Percentiles rank a stretch among this genome's conserved stretches.
Conservation (phyloP, 2,329 filamentous ascomycete species). For the Lachnum nothofagi region DNA sequence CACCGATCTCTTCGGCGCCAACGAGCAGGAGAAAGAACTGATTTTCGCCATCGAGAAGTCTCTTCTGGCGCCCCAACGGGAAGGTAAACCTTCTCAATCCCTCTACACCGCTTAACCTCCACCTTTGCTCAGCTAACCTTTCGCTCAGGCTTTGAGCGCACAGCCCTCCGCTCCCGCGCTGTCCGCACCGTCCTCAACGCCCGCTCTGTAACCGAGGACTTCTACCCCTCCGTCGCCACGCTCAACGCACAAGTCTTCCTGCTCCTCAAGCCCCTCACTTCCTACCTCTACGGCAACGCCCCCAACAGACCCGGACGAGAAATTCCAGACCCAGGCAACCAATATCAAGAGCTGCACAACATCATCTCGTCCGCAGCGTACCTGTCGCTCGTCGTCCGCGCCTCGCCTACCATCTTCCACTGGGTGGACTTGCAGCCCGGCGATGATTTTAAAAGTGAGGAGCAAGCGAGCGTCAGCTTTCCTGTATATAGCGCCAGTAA, state of each 20-base stretch:
- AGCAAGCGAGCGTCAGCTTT: conserved; percentile 15
- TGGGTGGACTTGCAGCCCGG: conserved; percentile 16
- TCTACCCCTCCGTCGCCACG: conserved; percentile 44
- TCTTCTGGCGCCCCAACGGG: conserved; percentile 18
- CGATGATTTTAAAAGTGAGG: conserved; percentile 14
- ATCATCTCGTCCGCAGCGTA: conserved; percentile 26
- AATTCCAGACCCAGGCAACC: conserved; percentile 9
- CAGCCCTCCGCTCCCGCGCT: conserved; percentile 16
- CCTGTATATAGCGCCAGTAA: conserved; percentile 14
- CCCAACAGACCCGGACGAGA: not conserved
- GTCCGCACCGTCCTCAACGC: conserved; percentile 18
- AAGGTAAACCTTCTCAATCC: too few relatives aligned
- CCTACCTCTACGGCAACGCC: conserved; percentile 19
- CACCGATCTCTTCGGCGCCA: conserved; percentile 24
- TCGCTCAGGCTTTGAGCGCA: conserved; percentile 27
- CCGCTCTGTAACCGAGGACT: conserved; percentile 18
- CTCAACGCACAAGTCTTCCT: conserved; percentile 47
- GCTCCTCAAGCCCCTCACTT: conserved; percentile 23
- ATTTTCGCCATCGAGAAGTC: conserved; percentile 22
- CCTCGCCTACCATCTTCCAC: conserved; percentile 26
- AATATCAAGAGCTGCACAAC: conserved; percentile 27
- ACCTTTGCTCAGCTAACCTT: too few relatives aligned
- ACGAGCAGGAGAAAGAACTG: conserved; percentile 18
- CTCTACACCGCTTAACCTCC: too few relatives aligned
- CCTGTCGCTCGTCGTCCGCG: conserved; percentile 21